Base-by-base conservation (phyloP, 2,329 filamentous ascomycete species). In the Fusarium sororula region DNA sequence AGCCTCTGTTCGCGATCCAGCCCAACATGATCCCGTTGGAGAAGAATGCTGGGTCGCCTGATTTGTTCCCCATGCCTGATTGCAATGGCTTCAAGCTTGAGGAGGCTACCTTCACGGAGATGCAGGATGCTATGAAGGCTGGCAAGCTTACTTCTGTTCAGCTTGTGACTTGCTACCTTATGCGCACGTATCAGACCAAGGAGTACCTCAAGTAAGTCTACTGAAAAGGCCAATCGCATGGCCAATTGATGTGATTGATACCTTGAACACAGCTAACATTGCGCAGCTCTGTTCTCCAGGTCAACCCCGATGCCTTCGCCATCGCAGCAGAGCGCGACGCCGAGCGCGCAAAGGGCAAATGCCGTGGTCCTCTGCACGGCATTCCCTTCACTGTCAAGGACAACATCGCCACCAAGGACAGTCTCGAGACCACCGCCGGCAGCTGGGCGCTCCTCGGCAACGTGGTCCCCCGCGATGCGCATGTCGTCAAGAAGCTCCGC, bases 351-450 rank as follows among this genome's bases (percentile, higher is more conserved):
- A 76, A 82, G 3, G 90, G 90, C 30, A 84, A 83, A 44, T 80
- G 90, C 15, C 87, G 91, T n/a, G 88, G 92, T 3, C 89, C 90
- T 2, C 85, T 95, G 3, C 93, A 95, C 79, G 93, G 93, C 7
- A 93, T 95, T 48, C 93, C 93, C 0, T 93, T 93, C 79, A 84
- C 92, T 6, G 88, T 94, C 72, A 95, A 95, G 81, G 92, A 78
- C 67, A 79, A 79, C 66, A 92, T 93, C 79, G 84, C 91, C 12
- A 88, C 94, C 71, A 95, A 95, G 81, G 92, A 95, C 79, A 92
- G 92, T 78, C 92, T 95, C 87, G 88, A 94, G 78, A 95, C 92
- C 0, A 94, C 93, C 0, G 92, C 92, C 2, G 93, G 93, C 2
- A 90, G 87, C 76, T 91, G 85, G 87, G 90, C 90, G 24, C 85